phyloP scores from a whole-genome alignment of 2,329 filamentous ascomycete species.

The Clarireedia hainanense region DNA sequence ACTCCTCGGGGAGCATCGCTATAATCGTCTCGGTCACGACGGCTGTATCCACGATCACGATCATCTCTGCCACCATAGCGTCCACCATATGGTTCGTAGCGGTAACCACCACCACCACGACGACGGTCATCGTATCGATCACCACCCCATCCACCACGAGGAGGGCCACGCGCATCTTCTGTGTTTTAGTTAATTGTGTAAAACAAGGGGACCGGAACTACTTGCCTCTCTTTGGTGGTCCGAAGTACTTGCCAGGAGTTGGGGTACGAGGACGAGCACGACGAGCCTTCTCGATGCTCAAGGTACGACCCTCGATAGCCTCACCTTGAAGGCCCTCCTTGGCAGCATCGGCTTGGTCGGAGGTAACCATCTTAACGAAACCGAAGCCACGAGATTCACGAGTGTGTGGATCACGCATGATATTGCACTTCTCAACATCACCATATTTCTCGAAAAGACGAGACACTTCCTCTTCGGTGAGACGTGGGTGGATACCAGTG shows the following conservation, averaged over 20 bases:
- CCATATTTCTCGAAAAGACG: slow-evolving; percentile 98
- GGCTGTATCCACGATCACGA: slow-evolving; percentile 34
- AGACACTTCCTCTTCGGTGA: slow-evolving; percentile 82
- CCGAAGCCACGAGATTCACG: slow-evolving; percentile 98
- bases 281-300: slow-evolving; percentile 98
- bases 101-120: slow-evolving; percentile 29
- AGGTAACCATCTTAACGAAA: slow-evolving; percentile 97
- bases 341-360: slow-evolving; percentile 91
- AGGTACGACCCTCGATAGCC: slow-evolving; percentile 84
- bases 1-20: slow-evolving; percentile 30
- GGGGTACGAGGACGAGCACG: slow-evolving; percentile 90
- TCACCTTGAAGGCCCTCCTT: slow-evolving; percentile 95
- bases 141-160: slow-evolving; percentile 34
- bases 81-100: slow-evolving; percentile 22
- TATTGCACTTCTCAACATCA: slow-evolving; percentile 97
- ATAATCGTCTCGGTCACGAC: slow-evolving; percentile 32
- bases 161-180: slow-evolving; percentile 43
- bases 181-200: slow-evolving; percentile 31
- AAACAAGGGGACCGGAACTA: slow-evolving; percentile 32
- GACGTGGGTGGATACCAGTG: slow-evolving; percentile 90
- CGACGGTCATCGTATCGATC: slow-evolving; percentile 36
- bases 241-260: slow-evolving; percentile 98
- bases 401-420: slow-evolving; percentile 97
- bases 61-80: slow-evolving; percentile 35
- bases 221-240: slow-evolving; percentile 93